phyloP scores from a whole-genome alignment of 2,329 filamentous ascomycete species.

The Cadophora luteo-olivacea region DNA sequence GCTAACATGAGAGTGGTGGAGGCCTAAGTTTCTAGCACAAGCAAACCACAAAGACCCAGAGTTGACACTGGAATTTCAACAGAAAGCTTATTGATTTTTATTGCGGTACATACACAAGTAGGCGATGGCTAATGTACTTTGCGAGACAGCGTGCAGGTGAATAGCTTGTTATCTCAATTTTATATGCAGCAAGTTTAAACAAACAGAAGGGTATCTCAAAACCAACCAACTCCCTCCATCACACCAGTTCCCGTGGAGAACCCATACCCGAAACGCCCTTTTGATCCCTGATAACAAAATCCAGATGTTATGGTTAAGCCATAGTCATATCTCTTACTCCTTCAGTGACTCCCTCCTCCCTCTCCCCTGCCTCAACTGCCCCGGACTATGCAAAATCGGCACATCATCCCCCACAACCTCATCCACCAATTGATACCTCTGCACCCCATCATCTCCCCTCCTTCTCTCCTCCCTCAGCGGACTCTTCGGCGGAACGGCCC shows the following conservation, averaged over 20 bases:
- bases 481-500: constrained; percentile 17
- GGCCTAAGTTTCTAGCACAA: no score
- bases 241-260: not conserved
- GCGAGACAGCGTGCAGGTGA: not conserved
- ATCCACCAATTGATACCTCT: constrained; percentile 27
- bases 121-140: no score
- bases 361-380: constrained; percentile 12
- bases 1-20: no score
- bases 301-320: no score
- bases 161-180: not conserved
- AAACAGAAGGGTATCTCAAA: constrained; percentile 2
- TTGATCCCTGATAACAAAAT: no score
- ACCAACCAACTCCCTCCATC: not conserved
- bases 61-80: no score
- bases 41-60: no score
- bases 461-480: constrained; percentile 11
- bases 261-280: not conserved
- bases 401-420: constrained; percentile 28
- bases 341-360: not conserved
- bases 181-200: not conserved
- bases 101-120: no score
- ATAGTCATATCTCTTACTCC: not conserved
- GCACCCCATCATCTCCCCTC: not conserved
- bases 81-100: no score
- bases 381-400: constrained; percentile 25